These are phyloP conservation scores for Nicotiana tomentosiformis DNA, from an alignment of 257 asterid species.

Conservation along the genomic window DNA sequence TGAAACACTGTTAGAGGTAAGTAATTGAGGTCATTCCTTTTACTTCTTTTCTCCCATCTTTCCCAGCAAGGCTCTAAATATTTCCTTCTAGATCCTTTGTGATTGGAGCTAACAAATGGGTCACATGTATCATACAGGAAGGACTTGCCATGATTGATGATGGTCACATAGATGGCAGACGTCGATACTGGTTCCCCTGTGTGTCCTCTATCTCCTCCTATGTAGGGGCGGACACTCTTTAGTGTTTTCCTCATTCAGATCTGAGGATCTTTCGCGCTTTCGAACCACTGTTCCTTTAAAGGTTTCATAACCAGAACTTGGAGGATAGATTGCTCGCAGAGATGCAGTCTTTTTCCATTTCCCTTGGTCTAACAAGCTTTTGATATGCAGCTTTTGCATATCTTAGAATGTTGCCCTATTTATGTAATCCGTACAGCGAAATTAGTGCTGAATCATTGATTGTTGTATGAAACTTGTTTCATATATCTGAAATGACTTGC, in stretches of 20 bases:
- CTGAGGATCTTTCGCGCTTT: not conserved
- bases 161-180: constrained; percentile 50
- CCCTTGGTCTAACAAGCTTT: not conserved
- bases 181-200: constrained; percentile 89
- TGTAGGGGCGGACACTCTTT: constrained; percentile 12
- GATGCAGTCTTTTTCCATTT: not conserved
- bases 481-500: not conserved
- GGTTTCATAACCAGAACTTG: not conserved
- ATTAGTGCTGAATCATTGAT: not conserved
- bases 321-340: not conserved
- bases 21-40: constrained; percentile 13
- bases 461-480: not conserved
- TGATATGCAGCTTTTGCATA: not conserved
- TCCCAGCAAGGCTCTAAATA: not conserved
- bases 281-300: not conserved
- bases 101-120: not conserved
- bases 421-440: not conserved
- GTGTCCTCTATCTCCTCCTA: constrained; percentile 17
- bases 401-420: not conserved
- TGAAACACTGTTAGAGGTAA: constrained; percentile 79
- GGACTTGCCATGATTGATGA: constrained; percentile 22
- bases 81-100: not conserved
- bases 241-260: constrained; percentile 3
- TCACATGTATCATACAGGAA: constrained; percentile 4
- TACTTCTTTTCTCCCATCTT: not conserved